Conservation (phyloP, 2,329 filamentous ascomycete species). For the Aspergillus sp. region DNA sequence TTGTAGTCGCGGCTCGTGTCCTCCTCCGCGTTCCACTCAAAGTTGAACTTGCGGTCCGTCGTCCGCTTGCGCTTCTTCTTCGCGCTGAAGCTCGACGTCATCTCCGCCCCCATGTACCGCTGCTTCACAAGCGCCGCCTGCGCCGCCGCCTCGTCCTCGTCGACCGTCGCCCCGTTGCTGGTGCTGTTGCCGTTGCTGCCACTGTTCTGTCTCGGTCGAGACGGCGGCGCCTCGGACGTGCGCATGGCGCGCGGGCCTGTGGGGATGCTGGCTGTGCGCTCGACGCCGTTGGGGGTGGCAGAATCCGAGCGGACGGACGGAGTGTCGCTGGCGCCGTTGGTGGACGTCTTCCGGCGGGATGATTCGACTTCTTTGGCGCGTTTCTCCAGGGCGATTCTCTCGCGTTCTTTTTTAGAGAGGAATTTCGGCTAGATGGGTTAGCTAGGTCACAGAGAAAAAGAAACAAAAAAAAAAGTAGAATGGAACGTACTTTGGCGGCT, state of each 20-base stretch:
- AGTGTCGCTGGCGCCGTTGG: constrained; percentile 17
- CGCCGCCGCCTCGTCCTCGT: constrained; percentile 60
- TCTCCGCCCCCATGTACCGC: constrained; percentile 87
- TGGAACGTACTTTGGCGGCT: constrained; percentile 66
- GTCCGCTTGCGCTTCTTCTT: constrained; percentile 94
- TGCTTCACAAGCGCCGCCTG: constrained; percentile 74
- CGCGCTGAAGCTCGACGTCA: constrained; percentile 86
- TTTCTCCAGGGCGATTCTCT: constrained; percentile 76
- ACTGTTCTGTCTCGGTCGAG: constrained; percentile 37
- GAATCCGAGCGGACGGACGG: constrained; percentile 2
- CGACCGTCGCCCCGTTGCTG: constrained; percentile 35
- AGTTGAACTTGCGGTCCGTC: constrained; percentile 97
- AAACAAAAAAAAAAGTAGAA: constrained; percentile 13
- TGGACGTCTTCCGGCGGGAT: constrained; percentile 50
- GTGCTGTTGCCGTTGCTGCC: constrained; percentile 43
- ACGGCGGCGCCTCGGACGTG: constrained; percentile 49
- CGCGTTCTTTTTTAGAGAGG: constrained; percentile 77
- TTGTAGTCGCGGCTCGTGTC: constrained; percentile 86
- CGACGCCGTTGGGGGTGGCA: constrained; percentile 24
- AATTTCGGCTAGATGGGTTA: constrained; percentile 66
- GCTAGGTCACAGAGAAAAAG: background rate
- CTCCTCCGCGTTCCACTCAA: constrained; percentile 94
- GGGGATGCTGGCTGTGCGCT: constrained; percentile 1
- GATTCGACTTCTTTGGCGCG: constrained; percentile 69
- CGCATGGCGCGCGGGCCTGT: constrained; percentile 70